phyloP scores from a whole-genome alignment of 2,329 filamentous ascomycete genomes.

The Cercospora janseana region DNA sequence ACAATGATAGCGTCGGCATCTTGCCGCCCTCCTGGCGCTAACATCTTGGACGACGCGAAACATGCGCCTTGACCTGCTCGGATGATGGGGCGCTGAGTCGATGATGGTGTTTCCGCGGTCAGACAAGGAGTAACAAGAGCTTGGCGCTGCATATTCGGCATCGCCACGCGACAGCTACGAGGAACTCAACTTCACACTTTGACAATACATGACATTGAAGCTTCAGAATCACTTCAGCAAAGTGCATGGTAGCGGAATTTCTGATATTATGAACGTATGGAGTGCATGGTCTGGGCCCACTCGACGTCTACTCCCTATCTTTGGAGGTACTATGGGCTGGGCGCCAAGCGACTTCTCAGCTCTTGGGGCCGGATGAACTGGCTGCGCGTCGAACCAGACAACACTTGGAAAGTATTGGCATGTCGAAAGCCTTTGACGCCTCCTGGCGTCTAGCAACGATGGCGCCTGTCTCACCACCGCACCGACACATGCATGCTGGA shows the following conservation, averaged over 20 bases:
- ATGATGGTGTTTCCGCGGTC: constrained; percentile 2
- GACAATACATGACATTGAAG: too few relatives aligned
- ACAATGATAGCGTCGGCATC: constrained; percentile 9
- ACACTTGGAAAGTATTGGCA: not conserved
- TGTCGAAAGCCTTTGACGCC: not conserved
- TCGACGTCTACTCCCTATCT: too few relatives aligned
- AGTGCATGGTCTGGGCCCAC: too few relatives aligned
- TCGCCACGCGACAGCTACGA: not conserved
- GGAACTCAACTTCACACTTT: too few relatives aligned
- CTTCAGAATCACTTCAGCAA: too few relatives aligned
- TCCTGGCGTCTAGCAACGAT: constrained; percentile 1
- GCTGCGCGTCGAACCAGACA: not conserved
- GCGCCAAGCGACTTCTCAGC: not conserved
- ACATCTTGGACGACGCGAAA: constrained; percentile 7
- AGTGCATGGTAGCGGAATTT: too few relatives aligned
- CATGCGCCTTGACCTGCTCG: constrained; percentile 3
- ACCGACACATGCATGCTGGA: not conserved
- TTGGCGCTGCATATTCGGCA: not conserved
- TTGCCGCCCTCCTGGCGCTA: not conserved
- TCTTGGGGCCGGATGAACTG: not conserved
- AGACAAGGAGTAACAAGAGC: not conserved
- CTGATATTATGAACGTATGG: too few relatives aligned
- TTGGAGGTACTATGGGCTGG: too few relatives aligned
- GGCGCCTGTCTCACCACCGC: not conserved
- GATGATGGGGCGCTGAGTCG: constrained; percentile 1